These are phyloP conservation scores for Fusarium phyllophilum DNA, from an alignment of 2,329 filamentous ascomycete species.

Conservation along the genomic window DNA sequence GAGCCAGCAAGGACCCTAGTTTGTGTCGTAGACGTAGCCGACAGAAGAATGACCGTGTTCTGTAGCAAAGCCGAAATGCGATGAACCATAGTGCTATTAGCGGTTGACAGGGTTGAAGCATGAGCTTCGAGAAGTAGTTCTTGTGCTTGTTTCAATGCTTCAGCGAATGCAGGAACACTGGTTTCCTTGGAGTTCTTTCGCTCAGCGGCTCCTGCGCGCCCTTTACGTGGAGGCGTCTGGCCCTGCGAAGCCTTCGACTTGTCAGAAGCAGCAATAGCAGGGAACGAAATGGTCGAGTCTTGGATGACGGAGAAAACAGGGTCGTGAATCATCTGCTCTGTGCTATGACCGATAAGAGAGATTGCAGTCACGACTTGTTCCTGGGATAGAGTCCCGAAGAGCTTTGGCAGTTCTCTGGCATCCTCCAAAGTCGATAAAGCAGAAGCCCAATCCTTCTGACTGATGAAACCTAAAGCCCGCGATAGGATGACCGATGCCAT, in stretches of 20 bases:
- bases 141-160: slow-evolving; percentile 72
- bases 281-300: slow-evolving; percentile 91
- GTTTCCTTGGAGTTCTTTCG: slow-evolving; percentile 47
- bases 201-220: slow-evolving; percentile 36
- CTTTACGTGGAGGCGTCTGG: slow-evolving; percentile 51
- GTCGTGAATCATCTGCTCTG: slow-evolving; percentile 79
- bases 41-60: slow-evolving; percentile 72
- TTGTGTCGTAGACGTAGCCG: slow-evolving; percentile 65
- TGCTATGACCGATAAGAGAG: slow-evolving; percentile 73
- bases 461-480: slow-evolving; percentile 57
- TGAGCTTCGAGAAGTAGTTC: slow-evolving; percentile 74
- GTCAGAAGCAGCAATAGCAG: slow-evolving; percentile 67
- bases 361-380: slow-evolving; percentile 73
- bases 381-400: slow-evolving; percentile 53
- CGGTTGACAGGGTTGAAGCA: slow-evolving; percentile 61
- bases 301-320: slow-evolving; percentile 89
- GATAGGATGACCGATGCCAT: slow-evolving; percentile 51
- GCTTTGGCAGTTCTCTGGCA: slow-evolving; percentile 57
- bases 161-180: slow-evolving; percentile 59
- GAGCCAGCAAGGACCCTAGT: slow-evolving; percentile 60
- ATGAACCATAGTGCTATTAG: slow-evolving; percentile 70
- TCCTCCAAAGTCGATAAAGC: slow-evolving; percentile 66
- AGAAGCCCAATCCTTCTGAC: slow-evolving; percentile 65
- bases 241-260: slow-evolving; percentile 49
- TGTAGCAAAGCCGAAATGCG: slow-evolving; percentile 71